phyloP scores from a whole-genome alignment of 2,329 filamentous ascomycete genomes.

The Lachnellula hyalina region DNA sequence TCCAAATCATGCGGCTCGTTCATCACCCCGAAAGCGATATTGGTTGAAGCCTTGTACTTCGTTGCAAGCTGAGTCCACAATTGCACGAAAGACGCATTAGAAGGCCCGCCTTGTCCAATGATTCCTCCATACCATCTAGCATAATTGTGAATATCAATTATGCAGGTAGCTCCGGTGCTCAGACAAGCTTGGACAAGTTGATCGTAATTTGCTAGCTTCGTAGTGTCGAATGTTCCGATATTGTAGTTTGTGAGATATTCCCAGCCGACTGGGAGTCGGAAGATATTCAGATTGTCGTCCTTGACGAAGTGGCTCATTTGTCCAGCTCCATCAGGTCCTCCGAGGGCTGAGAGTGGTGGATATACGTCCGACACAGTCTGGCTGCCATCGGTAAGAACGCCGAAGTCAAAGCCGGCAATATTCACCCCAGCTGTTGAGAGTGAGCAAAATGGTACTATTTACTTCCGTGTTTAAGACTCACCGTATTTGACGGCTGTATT shows the following conservation, averaged over 20 bases:
- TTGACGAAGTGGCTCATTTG: slow-evolving; percentile 33
- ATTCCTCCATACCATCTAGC: slow-evolving; percentile 57
- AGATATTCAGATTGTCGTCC: slow-evolving; percentile 49
- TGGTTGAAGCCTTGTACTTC: slow-evolving; percentile 49
- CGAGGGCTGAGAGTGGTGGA: slow-evolving; percentile 30
- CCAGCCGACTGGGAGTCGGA: slow-evolving; percentile 54
- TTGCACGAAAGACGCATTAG: slow-evolving; percentile 49
- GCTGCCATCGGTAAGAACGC: slow-evolving; percentile 37
- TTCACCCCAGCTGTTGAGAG: slow-evolving; percentile 20
- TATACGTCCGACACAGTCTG: slow-evolving; percentile 31
- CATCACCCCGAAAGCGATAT: slow-evolving; percentile 61
- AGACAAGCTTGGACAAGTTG: slow-evolving; percentile 52
- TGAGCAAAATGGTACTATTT: not conserved
- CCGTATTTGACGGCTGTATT: not conserved
- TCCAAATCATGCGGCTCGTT: slow-evolving; percentile 51
- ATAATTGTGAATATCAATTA: slow-evolving; percentile 55
- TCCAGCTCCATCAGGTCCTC: slow-evolving; percentile 30
- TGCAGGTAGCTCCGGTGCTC: slow-evolving; percentile 50
- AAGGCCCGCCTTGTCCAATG: slow-evolving; percentile 60
- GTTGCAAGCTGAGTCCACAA: slow-evolving; percentile 54
- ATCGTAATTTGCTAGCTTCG: slow-evolving; percentile 48
- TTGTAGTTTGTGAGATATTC: slow-evolving; percentile 53
- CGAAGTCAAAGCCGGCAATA: slow-evolving; percentile 41
- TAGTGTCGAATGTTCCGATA: slow-evolving; percentile 43
- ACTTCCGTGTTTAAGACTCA: not conserved